Conservation (phyloP, 176 grass and related monocot genomes). For the Zizania latifolia region DNA sequence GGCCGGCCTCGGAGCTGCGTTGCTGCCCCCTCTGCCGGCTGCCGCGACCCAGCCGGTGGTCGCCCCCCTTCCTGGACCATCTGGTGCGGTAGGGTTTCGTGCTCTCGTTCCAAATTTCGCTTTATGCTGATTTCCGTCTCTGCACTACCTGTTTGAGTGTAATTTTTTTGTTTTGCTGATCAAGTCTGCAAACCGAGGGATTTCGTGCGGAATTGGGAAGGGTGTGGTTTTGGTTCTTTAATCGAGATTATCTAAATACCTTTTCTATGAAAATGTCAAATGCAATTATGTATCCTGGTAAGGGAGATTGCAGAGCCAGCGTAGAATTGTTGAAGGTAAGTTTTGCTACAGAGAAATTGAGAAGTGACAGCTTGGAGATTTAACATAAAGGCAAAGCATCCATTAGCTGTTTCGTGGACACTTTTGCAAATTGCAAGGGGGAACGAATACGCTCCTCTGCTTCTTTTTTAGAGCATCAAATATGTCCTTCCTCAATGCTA, state of each 20-base stretch:
- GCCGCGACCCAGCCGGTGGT: not conserved
- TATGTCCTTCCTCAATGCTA: not conserved
- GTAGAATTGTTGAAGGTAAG: not conserved
- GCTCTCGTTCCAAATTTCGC: not conserved
- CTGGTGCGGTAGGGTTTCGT: conserved; percentile 41
- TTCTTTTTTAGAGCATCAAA: not conserved
- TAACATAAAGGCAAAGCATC: not conserved
- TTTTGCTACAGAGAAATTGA: not conserved
- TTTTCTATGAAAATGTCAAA: not conserved
- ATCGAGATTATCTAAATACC: not conserved
- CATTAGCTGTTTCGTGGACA: not conserved
- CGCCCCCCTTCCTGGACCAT: not conserved
- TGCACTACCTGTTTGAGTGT: not conserved
- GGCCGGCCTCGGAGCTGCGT: not conserved
- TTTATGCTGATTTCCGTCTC: not conserved
- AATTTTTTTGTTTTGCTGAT: not conserved
- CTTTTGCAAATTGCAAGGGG: conserved; percentile 4
- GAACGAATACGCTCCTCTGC: not conserved
- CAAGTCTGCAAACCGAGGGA: not conserved
- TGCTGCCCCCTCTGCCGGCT: not conserved
- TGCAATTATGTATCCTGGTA: not conserved
- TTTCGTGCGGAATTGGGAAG: not conserved
- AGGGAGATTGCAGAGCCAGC: not conserved
- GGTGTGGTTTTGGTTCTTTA: not conserved
- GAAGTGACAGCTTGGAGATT: not conserved